phyloP scores from a whole-genome alignment of 2,329 filamentous ascomycete genomes.

The Zymoseptoria pseudotritici region DNA sequence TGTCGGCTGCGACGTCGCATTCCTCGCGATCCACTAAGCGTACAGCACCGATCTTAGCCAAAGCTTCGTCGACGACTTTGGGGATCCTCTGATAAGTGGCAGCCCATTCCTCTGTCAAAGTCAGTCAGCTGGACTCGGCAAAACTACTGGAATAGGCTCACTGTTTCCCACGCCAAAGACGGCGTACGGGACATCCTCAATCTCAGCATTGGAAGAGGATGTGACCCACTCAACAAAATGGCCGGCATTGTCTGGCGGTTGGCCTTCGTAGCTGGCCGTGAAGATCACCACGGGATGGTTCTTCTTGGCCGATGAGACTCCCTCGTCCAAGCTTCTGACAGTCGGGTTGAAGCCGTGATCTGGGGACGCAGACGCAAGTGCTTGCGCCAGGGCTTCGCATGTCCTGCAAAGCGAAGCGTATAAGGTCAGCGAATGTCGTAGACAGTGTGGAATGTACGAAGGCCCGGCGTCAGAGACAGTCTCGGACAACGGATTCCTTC shows the following conservation, averaged over 20 bases:
- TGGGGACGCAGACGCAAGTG: slow-evolving; percentile 52
- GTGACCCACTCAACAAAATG: slow-evolving; percentile 63
- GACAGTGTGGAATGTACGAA: too few relatives aligned
- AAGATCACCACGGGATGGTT: slow-evolving; percentile 59
- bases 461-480: too few relatives aligned
- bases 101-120: slow-evolving; percentile 40
- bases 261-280: slow-evolving; percentile 65
- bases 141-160: background rate
- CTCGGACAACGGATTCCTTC: too few relatives aligned
- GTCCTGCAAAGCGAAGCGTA: slow-evolving; percentile 34
- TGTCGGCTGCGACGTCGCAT: slow-evolving; percentile 32
- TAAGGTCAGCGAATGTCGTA: too few relatives aligned
- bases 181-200: slow-evolving; percentile 50
- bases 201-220: background rate
- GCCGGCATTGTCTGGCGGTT: slow-evolving; percentile 64
- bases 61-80: slow-evolving; percentile 50
- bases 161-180: slow-evolving; percentile 62
- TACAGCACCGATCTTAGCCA: slow-evolving; percentile 44
- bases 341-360: slow-evolving; percentile 53
- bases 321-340: slow-evolving; percentile 54
- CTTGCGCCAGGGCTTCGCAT: slow-evolving; percentile 61
- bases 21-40: slow-evolving; percentile 27
- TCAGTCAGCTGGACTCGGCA: background rate
- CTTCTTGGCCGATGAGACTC: slow-evolving; percentile 52
- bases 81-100: slow-evolving; percentile 62